Conservation (phyloP, 2,329 filamentous ascomycete genomes). For the Mollisia scopiformis region DNA sequence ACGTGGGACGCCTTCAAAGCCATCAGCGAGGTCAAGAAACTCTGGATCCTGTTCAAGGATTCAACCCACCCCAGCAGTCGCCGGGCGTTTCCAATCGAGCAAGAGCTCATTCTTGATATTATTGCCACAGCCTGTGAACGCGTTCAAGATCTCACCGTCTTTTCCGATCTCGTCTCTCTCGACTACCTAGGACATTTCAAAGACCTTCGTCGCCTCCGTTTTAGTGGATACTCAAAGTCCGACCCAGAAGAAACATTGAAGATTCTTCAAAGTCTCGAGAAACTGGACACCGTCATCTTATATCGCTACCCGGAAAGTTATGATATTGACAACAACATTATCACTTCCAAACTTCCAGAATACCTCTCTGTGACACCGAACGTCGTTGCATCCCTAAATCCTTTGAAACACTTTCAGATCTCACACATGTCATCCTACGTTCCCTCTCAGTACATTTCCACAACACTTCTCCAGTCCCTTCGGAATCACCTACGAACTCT, state of each 20-base stretch:
- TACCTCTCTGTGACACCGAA: constrained; percentile 5
- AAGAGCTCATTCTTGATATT: constrained; percentile 18
- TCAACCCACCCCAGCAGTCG: not conserved
- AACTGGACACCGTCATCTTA: constrained; percentile 11
- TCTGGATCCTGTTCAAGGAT: constrained; percentile 2
- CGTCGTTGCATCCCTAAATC: constrained; percentile 10
- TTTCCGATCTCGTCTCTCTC: constrained; percentile 6
- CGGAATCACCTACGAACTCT: not conserved
- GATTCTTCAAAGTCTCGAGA: constrained; percentile 8
- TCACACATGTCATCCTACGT: constrained; percentile 8
- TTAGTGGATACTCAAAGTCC: constrained; percentile 8
- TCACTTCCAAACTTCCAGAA: not conserved
- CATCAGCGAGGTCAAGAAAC: constrained; percentile 4
- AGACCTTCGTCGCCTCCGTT: constrained; percentile 5
- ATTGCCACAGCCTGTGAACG: constrained; percentile 7
- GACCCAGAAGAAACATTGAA: constrained; percentile 3
- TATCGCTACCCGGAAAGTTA: constrained; percentile 6
- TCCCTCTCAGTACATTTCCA: not conserved
- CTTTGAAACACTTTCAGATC: constrained; percentile 8
- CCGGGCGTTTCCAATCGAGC: constrained; percentile 4
- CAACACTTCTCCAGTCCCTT: constrained; percentile 5
- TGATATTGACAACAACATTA: not conserved
- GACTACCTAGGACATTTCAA: constrained; percentile 7
- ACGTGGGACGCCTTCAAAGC: constrained; percentile 7
- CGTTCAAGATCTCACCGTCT: constrained; percentile 1